Evolutionary conservation across 768 basidiomycete species (phyloP).

Genomic region (Tricholoma terreum): DNA sequence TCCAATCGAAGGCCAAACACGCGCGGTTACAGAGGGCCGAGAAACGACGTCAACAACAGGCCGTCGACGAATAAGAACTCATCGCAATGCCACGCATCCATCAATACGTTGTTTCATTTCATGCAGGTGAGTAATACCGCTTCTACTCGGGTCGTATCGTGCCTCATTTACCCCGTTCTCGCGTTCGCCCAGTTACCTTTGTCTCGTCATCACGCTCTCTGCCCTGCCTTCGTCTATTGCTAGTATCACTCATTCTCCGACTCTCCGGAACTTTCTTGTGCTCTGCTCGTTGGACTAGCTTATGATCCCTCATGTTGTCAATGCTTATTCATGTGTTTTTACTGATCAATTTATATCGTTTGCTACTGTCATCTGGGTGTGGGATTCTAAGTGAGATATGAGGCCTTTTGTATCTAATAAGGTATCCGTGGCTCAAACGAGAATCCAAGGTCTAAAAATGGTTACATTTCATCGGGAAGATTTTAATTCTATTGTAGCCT

Average conservation of each 20-base stretch:
- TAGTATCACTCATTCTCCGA: background rate
- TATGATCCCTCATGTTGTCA: background rate
- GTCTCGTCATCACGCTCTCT: background rate
- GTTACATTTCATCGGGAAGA: background rate
- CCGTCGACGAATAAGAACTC: background rate
- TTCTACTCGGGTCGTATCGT: background rate
- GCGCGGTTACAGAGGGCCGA: background rate
- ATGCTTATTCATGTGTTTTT: background rate
- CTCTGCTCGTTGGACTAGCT: background rate
- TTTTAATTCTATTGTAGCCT: background rate
- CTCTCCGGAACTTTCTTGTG: background rate
- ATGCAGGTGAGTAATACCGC: background rate
- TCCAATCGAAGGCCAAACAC: background rate
- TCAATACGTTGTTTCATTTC: background rate
- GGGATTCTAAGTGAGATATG: background rate
- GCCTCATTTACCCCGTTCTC: background rate
- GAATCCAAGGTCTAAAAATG: background rate
- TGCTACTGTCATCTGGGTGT: background rate
- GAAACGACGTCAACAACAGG: background rate
- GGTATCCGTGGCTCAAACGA: background rate
- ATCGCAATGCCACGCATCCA: background rate
- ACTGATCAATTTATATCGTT: background rate
- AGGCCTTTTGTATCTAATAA: background rate
- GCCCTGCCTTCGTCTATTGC: background rate
- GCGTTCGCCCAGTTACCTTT: background rate